These are phyloP conservation scores for Pichia occidentalis DNA, from an alignment of 805 yeast species.

Conservation along the genomic window DNA sequence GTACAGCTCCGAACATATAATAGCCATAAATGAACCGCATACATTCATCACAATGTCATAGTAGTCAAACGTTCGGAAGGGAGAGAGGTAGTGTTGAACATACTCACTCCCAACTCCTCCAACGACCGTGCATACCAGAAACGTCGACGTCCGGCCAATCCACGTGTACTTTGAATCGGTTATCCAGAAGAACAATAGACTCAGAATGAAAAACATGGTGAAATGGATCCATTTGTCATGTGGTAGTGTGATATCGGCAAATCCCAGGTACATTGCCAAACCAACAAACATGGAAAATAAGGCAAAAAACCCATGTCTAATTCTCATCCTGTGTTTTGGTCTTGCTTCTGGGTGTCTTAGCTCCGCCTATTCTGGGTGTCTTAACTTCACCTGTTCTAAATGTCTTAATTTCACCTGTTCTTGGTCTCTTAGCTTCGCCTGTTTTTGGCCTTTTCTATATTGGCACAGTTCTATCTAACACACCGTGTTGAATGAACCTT, in stretches of 20 bases:
- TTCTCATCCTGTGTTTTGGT: no score
- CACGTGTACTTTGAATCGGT: constrained; percentile 33
- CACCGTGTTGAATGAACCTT: no score
- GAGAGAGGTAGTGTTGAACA: constrained; percentile 37
- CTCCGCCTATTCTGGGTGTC: no score
- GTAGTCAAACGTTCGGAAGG: constrained; percentile 39
- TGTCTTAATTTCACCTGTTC: no score
- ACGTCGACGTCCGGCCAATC: constrained; percentile 29
- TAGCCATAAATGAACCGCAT: constrained; percentile 23
- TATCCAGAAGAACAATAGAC: constrained; percentile 41
- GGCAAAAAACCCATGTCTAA: no score
- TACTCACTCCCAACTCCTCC: constrained; percentile 46
- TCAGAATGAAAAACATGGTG: constrained; percentile 37
- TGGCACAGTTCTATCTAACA: no score
- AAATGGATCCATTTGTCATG: constrained; percentile 47
- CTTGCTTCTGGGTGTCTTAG: no score
- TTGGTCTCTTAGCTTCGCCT: no score
- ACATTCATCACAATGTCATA: constrained; percentile 26
- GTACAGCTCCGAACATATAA: constrained; percentile 17
- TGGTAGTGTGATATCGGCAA: constrained; percentile 39
- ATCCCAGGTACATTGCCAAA: constrained; percentile 38
- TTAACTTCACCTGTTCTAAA: no score
- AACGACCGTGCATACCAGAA: constrained; percentile 36
- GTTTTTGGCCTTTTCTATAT: no score
- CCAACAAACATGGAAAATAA: neutral